A percentile compares a stretch with the other conserved stretches of the same genome.
phyloP scores from a whole-genome alignment of 345 rosid genomes.

The Gossypium ekmanianum region DNA sequence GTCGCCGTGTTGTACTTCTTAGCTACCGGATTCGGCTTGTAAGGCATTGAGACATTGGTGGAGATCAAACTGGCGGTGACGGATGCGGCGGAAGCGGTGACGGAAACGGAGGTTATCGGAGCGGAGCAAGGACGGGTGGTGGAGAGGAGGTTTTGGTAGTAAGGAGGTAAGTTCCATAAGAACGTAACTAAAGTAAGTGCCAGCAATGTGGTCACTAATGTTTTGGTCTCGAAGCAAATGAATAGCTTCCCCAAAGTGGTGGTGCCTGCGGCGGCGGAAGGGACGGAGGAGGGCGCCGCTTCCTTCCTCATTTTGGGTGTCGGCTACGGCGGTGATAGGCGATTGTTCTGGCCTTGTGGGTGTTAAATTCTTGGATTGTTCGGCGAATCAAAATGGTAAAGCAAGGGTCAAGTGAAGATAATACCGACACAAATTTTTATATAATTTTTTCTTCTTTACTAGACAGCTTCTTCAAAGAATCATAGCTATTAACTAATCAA shows the following conservation, averaged over 20 bases:
- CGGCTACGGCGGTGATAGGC: constrained; percentile 12
- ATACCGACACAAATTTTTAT: constrained; percentile 25
- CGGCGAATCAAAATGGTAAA: neutral
- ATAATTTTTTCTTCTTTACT: neutral
- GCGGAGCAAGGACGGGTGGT: constrained; percentile 32
- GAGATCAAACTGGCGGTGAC: constrained; percentile 1
- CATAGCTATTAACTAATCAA: neutral
- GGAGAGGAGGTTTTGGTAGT: constrained; percentile 57
- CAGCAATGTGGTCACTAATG: constrained; percentile 51
- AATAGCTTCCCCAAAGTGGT: constrained; percentile 35
- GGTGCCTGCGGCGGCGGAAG: constrained; percentile 17
- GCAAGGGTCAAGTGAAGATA: constrained; percentile 22
- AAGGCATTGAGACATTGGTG: constrained; percentile 2
- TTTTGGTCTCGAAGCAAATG: constrained; percentile 57
- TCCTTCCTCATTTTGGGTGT: constrained; percentile 50
- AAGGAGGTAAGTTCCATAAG: constrained; percentile 73
- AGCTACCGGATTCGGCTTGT: constrained; percentile 10
- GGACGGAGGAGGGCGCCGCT: constrained; percentile 25
- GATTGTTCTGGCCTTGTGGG: neutral
- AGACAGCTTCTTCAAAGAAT: neutral
- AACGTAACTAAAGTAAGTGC: constrained; percentile 64
- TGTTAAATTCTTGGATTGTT: neutral
- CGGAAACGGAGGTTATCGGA: constrained; percentile 22
- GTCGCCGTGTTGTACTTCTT: constrained; percentile 28
- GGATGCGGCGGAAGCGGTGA: constrained; percentile 11